A percentile compares a stretch with the other conserved stretches of the same genome.
Evolutionary conservation across 768 basidiomycete species (phyloP).

Genomic region (Boletales sp.): DNA sequence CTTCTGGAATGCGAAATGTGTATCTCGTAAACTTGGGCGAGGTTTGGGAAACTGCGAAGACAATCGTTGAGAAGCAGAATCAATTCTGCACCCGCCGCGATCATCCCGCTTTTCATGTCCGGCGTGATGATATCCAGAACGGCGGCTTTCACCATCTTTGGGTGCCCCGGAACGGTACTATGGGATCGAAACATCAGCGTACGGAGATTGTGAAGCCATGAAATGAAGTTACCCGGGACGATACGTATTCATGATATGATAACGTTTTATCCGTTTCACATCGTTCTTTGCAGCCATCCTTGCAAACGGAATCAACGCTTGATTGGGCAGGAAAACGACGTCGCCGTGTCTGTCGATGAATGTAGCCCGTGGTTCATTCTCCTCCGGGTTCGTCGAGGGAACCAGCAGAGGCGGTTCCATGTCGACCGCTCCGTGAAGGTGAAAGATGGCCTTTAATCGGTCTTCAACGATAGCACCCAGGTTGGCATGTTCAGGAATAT

Average conservation of each 20-base stretch:
- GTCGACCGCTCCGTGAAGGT: constrained; percentile 86
- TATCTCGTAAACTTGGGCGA: constrained; percentile 66
- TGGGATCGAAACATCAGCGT: constrained; percentile 1
- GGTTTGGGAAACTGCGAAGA: constrained; percentile 68
- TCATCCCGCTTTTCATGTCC: constrained; percentile 58
- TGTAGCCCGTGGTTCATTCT: constrained; percentile 62
- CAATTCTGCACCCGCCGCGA: constrained; percentile 71
- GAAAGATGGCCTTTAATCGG: constrained; percentile 71
- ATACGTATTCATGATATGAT: constrained; percentile 73
- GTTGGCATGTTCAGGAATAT: constrained; percentile 64
- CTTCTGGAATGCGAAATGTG: constrained; percentile 76
- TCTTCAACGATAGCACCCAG: constrained; percentile 77
- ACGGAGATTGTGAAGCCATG: not conserved
- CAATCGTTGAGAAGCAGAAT: constrained; percentile 65
- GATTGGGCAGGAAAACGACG: constrained; percentile 67
- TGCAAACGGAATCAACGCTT: constrained; percentile 75
- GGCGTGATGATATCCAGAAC: constrained; percentile 82
- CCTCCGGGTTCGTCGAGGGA: constrained; percentile 60
- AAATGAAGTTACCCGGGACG: constrained; percentile 52
- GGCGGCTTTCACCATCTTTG: constrained; percentile 67
- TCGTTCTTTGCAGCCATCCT: constrained; percentile 69
- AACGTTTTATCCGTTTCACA: constrained; percentile 74
- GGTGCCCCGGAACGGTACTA: constrained; percentile 70
- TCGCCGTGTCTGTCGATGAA: constrained; percentile 82
- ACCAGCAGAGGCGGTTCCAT: constrained; percentile 84